phyloP scores from a whole-genome alignment of 345 rosid genomes.

The Eucalyptus camaldulensis region DNA sequence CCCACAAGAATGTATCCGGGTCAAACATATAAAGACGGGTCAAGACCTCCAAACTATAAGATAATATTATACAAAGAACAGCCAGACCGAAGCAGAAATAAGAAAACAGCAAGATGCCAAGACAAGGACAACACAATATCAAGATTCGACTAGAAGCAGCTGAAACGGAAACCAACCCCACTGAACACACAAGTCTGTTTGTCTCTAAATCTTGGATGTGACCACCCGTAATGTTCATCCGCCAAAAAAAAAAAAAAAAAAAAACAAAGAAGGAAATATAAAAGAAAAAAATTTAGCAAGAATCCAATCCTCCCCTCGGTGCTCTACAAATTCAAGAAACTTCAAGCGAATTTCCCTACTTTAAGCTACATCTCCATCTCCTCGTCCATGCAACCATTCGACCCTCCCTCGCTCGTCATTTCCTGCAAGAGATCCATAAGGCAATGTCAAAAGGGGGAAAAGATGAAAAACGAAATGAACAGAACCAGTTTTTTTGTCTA shows the following conservation, averaged over 20 bases:
- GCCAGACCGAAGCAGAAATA: background rate
- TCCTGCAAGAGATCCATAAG: slow-evolving; percentile 13
- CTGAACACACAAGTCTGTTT: background rate
- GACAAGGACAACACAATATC: background rate
- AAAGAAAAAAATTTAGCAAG: background rate
- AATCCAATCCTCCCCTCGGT: background rate
- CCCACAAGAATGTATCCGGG: background rate
- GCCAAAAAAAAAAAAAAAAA: background rate
- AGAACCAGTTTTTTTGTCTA: background rate
- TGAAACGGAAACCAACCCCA: background rate
- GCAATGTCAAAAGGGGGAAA: background rate
- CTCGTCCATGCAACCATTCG: slow-evolving; percentile 40
- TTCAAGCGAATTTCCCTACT: background rate
- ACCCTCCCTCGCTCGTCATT: slow-evolving; percentile 27
- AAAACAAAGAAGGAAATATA: background rate
- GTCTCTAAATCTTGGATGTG: background rate
- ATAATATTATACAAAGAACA: background rate
- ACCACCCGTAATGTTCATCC: background rate
- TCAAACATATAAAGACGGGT: background rate
- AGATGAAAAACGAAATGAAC: background rate
- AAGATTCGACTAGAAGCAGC: background rate
- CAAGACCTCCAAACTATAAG: background rate
- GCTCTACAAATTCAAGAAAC: background rate
- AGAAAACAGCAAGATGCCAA: background rate
- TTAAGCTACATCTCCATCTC: slow-evolving; percentile 39